These are phyloP conservation scores for Crinitomyces ghanaensis DNA, from an alignment of 805 yeast genomes.

Conservation along the genomic window DNA sequence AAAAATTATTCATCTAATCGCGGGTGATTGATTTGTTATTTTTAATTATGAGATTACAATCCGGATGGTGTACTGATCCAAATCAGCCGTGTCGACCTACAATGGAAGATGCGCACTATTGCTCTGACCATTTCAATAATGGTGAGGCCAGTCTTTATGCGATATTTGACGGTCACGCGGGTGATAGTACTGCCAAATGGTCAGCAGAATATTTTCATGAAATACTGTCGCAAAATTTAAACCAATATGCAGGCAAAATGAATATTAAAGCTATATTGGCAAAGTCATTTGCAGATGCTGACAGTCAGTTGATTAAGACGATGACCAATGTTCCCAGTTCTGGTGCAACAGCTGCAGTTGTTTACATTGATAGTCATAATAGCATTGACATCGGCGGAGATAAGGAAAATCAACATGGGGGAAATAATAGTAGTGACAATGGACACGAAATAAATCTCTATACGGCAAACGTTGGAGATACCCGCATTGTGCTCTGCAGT, in stretches of 20 bases:
- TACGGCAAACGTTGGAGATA: slow-evolving; percentile 94
- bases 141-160: slow-evolving; percentile 78
- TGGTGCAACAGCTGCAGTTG: slow-evolving; percentile 94
- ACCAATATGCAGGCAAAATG: slow-evolving; percentile 23
- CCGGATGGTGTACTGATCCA: not conserved
- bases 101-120: slow-evolving; percentile 95
- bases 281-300: slow-evolving; percentile 65
- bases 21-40: too few species aligned
- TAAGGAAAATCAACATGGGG: not conserved
- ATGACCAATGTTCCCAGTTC: slow-evolving; percentile 53
- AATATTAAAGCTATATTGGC: slow-evolving; percentile 30
- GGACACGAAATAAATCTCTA: slow-evolving; percentile 46
- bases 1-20: too few species aligned
- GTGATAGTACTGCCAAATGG: slow-evolving; percentile 84
- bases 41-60: too few species aligned
- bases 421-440: not conserved
- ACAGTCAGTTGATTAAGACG: slow-evolving; percentile 42
- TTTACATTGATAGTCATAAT: slow-evolving; percentile 47
- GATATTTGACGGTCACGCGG: slow-evolving; percentile 98
- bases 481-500: slow-evolving; percentile 68
- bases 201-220: slow-evolving; percentile 79
- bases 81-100: slow-evolving; percentile 23
- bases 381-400: slow-evolving; percentile 28
- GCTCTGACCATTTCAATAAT: slow-evolving; percentile 82
- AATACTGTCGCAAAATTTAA: slow-evolving; percentile 32